These are phyloP conservation scores for Monosporascus sp. DNA, from an alignment of 2,329 filamentous ascomycete genomes.

Conservation along the genomic window DNA sequence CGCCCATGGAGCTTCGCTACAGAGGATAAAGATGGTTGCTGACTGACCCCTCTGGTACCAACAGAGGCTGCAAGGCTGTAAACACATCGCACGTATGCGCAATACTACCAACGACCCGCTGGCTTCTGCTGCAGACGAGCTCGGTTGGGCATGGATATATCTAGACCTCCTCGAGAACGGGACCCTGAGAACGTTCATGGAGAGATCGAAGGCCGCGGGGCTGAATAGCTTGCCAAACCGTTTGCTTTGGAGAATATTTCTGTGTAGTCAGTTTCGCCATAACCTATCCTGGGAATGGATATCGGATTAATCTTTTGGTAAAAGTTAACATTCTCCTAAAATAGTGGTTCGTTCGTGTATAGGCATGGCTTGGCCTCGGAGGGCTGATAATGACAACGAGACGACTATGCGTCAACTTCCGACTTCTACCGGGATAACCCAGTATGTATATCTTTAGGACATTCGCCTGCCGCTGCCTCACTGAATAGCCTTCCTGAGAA, in stretches of 20 bases:
- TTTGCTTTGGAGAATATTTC: constrained; percentile 5
- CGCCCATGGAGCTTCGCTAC: no score
- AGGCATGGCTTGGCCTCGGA: constrained; percentile 4
- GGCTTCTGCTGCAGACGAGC: background rate
- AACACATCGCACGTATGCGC: constrained; percentile 2
- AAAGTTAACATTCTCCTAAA: background rate
- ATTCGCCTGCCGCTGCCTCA: background rate
- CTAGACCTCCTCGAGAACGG: constrained; percentile 6
- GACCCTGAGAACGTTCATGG: constrained; percentile 5
- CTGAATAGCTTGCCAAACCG: constrained; percentile 3
- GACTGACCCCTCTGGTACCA: background rate
- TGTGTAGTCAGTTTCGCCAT: constrained; percentile 4
- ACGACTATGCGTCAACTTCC: background rate
- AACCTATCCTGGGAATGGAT: no score
- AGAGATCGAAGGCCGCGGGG: background rate
- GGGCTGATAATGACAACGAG: constrained; percentile 1
- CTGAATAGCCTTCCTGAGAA: no score
- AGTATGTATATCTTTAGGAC: constrained; percentile 1
- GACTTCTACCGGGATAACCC: background rate
- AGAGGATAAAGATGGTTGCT: background rate
- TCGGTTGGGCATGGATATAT: constrained; percentile 7
- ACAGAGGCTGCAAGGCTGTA: constrained; percentile 1
- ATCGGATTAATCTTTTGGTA: no score
- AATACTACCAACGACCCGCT: constrained; percentile 1
- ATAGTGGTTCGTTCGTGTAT: constrained; percentile 7